A percentile compares a stretch with the other conserved stretches of the same genome.
These are phyloP conservation scores for Leishmania mexicana DNA, from an alignment of 208 protist genomes.

Conservation along the genomic window DNA sequence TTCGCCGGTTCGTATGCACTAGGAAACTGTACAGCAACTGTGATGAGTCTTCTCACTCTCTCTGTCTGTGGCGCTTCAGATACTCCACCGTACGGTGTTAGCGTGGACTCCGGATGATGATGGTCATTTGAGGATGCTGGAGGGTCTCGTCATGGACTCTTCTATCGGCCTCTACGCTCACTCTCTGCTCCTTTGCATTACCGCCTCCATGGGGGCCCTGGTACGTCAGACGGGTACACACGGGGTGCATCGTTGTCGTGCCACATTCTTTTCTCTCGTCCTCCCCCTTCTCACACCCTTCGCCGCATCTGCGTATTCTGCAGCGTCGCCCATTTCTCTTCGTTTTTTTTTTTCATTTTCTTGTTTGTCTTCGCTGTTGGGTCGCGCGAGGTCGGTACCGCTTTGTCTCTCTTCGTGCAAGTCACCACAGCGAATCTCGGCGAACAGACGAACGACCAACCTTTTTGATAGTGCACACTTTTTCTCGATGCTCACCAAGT, in stretches of 20 bases:
- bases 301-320: background rate
- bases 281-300: no score
- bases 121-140: background rate
- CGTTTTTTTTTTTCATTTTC: background rate
- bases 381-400: background rate
- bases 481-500: conserved; percentile 93
- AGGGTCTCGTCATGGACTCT: background rate
- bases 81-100: background rate
- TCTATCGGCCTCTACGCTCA: background rate
- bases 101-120: background rate
- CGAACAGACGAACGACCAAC: background rate
- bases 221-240: background rate
- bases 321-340: background rate
- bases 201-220: background rate
- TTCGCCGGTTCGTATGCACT: background rate
- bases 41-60: background rate
- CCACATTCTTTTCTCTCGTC: background rate
- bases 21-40: background rate
- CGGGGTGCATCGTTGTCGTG: background rate
- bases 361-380: background rate
- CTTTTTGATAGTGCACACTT: background rate
- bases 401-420: background rate
- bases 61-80: background rate
- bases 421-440: background rate
- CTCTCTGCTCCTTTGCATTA: background rate